A percentile compares a stretch with the other conserved stretches of the same genome.
Conservation (phyloP, 192 early-diverging fungal genomes). For the Mortierella alpina region DNA sequence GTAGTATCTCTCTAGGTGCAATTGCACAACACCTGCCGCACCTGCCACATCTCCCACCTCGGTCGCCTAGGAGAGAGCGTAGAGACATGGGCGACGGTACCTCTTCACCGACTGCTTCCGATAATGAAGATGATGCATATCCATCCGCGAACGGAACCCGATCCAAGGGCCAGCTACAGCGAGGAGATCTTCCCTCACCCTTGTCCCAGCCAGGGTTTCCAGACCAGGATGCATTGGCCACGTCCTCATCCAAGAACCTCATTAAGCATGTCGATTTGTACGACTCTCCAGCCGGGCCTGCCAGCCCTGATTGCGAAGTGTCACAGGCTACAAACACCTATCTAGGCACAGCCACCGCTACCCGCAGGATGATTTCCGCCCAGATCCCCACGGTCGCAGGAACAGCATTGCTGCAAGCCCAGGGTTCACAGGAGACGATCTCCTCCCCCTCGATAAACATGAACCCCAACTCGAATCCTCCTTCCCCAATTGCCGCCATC, state of each 20-base stretch:
- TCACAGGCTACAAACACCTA: not conserved
- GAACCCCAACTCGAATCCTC: slow-evolving; percentile 8
- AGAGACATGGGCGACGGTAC: slow-evolving; percentile 22
- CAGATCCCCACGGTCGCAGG: slow-evolving; percentile 33
- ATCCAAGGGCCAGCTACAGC: slow-evolving; percentile 4
- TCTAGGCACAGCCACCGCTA: not conserved
- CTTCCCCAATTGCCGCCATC: slow-evolving; percentile 37
- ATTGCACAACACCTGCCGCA: slow-evolving; percentile 14
- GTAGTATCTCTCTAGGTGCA: slow-evolving; percentile 9
- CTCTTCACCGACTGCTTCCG: slow-evolving; percentile 27
- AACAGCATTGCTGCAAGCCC: not conserved
- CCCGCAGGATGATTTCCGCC: slow-evolving; percentile 32
- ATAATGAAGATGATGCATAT: slow-evolving; percentile 36
- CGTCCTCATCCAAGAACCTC: slow-evolving; percentile 16
- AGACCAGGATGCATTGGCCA: slow-evolving; percentile 1
- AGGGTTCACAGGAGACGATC: not conserved
- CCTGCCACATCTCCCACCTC: slow-evolving; percentile 36
- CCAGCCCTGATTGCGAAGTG: not conserved
- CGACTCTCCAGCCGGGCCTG: not conserved
- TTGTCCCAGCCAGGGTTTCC: not conserved
- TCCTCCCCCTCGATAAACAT: not conserved
- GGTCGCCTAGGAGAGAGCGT: slow-evolving; percentile 46
- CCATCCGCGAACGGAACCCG: slow-evolving; percentile 1
- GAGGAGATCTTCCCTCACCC: slow-evolving; percentile 14
- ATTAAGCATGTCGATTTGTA: not conserved